phyloP scores from a whole-genome alignment of 176 grass and related monocot species.

The Areca catechu region DNA sequence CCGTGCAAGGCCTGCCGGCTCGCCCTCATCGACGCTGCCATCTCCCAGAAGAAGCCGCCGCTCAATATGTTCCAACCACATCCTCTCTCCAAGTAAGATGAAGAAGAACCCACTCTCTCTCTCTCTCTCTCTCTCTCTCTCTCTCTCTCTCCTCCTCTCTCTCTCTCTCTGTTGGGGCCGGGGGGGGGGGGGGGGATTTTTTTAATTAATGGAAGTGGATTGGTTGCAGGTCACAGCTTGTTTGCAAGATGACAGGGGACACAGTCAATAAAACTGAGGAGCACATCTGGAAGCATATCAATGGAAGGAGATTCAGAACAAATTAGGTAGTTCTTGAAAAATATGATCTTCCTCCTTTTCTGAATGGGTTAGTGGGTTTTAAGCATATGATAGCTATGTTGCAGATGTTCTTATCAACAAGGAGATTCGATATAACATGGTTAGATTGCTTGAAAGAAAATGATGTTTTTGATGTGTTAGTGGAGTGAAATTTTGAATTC shows the following conservation, averaged over 20 bases:
- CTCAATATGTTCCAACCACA: conserved; percentile 76
- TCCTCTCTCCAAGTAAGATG: conserved; percentile 56
- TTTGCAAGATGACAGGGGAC: conserved; percentile 84
- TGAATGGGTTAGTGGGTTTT: too few relatives aligned
- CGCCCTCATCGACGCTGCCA: conserved; percentile 63
- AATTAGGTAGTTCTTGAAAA: conserved; percentile 49
- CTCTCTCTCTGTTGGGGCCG: neutral
- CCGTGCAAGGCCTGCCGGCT: conserved; percentile 63
- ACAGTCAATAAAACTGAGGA: conserved; percentile 70
- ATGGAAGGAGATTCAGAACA: conserved; percentile 72
- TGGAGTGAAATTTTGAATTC: too few relatives aligned
- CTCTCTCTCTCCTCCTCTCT: neutral
- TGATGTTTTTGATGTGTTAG: too few relatives aligned
- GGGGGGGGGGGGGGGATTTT: neutral
- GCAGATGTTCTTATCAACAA: too few relatives aligned
- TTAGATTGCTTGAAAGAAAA: too few relatives aligned
- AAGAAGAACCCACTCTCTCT: neutral
- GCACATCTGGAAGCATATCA: conserved; percentile 97
- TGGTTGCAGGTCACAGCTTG: conserved; percentile 43
- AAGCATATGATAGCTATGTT: too few relatives aligned
- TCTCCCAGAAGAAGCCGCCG: conserved; percentile 55
- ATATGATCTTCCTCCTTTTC: too few relatives aligned
- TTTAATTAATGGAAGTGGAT: neutral
- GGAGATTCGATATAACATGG: too few relatives aligned
- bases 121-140: neutral